A percentile compares a stretch with the other conserved stretches of the same genome.
Conservation (phyloP, 352 stramenopile genomes). For the Thraustotheca clavata region DNA sequence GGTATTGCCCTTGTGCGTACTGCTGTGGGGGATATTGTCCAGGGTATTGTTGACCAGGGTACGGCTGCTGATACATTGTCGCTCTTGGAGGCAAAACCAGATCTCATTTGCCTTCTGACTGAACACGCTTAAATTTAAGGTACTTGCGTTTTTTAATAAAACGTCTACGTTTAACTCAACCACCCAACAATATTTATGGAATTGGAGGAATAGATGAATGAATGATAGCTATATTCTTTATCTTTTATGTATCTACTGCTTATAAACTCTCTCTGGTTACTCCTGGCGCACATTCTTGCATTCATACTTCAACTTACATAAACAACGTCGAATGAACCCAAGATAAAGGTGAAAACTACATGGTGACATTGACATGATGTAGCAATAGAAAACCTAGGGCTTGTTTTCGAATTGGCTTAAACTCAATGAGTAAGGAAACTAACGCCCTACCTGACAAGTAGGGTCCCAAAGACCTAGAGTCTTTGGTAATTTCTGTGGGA, state of each 20-base stretch:
- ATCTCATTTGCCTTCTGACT: too few relatives aligned
- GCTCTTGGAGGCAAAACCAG: background rate
- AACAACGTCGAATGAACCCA: too few relatives aligned
- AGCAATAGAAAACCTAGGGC: background rate
- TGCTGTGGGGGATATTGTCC: slow-evolving; percentile 10
- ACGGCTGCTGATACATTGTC: slow-evolving; percentile 19
- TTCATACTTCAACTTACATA: too few relatives aligned
- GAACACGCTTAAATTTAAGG: too few relatives aligned
- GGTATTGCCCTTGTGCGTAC: slow-evolving; percentile 5
- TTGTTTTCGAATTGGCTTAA: slow-evolving; percentile 51
- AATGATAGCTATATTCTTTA: too few relatives aligned
- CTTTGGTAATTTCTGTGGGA: slow-evolving; percentile 23
- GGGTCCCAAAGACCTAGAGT: slow-evolving; percentile 25
- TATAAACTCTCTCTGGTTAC: too few relatives aligned
- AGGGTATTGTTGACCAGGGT: background rate
- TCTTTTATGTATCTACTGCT: too few relatives aligned
- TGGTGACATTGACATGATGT: background rate
- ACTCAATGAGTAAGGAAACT: slow-evolving; percentile 92
- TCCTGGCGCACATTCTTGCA: too few relatives aligned
- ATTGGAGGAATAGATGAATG: too few relatives aligned
- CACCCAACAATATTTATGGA: too few relatives aligned
- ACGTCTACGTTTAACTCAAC: too few relatives aligned
- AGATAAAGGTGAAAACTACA: background rate
- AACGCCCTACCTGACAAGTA: slow-evolving; percentile 83
- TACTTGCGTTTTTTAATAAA: too few relatives aligned